Conservation (phyloP, 2,329 filamentous ascomycete genomes). For the Camptophora hylomeconis region DNA sequence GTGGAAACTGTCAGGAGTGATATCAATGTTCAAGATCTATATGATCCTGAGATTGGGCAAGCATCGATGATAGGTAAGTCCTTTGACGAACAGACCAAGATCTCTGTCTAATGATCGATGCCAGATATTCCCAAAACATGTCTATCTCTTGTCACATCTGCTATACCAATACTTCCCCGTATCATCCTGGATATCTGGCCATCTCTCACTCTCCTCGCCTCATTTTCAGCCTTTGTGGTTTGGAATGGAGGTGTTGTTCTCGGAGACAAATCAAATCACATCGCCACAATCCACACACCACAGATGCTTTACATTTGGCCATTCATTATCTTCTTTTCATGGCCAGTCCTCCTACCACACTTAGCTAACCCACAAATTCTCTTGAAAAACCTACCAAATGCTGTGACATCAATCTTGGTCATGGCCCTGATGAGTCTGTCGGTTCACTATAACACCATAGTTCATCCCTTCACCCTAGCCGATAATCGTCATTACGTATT, state of each 20-base stretch:
- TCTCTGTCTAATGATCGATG: constrained; percentile 1
- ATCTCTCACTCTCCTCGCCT: constrained; percentile 47
- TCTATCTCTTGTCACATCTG: constrained; percentile 51
- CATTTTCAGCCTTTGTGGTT: constrained; percentile 62
- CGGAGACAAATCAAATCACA: constrained; percentile 90
- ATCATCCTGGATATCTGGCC: constrained; percentile 27
- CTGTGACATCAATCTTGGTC: constrained; percentile 24
- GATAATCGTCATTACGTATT: constrained; percentile 98
- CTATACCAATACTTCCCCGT: constrained; percentile 16
- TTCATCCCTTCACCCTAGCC: constrained; percentile 90
- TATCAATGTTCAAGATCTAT: constrained; percentile 26
- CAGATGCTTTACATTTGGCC: constrained; percentile 96
- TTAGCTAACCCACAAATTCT: constrained; percentile 22
- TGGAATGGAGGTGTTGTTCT: constrained; percentile 91
- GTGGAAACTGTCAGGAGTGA: constrained; percentile 20
- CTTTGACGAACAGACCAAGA: neutral
- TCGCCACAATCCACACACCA: constrained; percentile 74
- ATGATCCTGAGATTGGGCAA: constrained; percentile 36
- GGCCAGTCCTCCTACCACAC: constrained; percentile 55
- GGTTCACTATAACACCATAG: constrained; percentile 75
- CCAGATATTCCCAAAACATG: constrained; percentile 21
- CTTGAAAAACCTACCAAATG: constrained; percentile 26
- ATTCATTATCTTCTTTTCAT: constrained; percentile 78
- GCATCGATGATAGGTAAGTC: constrained; percentile 36
- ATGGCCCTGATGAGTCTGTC: constrained; percentile 32